Percentiles rank a stretch among this genome's conserved stretches.
Conservation (phyloP, 2,329 filamentous ascomycete genomes). For the Fusarium continuum region DNA sequence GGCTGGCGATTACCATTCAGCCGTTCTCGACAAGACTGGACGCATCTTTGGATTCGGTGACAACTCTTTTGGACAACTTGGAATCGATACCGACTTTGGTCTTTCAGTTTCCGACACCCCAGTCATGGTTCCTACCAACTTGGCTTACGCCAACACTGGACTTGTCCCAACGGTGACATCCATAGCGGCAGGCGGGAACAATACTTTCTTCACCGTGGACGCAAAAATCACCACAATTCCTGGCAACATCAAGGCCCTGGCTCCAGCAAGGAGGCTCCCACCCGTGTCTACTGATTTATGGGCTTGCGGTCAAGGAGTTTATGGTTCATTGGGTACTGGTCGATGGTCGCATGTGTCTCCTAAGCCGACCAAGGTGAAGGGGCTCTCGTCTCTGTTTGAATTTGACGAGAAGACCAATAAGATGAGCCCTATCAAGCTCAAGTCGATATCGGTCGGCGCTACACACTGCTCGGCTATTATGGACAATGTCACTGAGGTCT, state of each 20-base stretch:
- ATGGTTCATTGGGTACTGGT: conserved; percentile 83
- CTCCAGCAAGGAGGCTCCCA: conserved; percentile 48
- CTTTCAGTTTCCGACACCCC: conserved; percentile 74
- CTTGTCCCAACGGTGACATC: conserved; percentile 74
- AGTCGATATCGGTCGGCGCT: conserved; percentile 76
- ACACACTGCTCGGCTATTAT: conserved; percentile 86
- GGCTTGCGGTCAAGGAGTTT: conserved; percentile 87
- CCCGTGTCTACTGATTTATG: conserved; percentile 71
- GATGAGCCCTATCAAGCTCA: conserved; percentile 80
- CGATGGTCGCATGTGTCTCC: conserved; percentile 89
- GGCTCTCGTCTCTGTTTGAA: conserved; percentile 84
- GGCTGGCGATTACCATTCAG: conserved; percentile 85
- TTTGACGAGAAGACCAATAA: conserved; percentile 78
- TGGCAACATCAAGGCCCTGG: conserved; percentile 29
- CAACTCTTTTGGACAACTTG: conserved; percentile 90
- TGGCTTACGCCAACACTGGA: conserved; percentile 74
- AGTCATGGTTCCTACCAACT: conserved; percentile 72
- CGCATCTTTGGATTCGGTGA: conserved; percentile 89
- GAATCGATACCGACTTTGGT: conserved; percentile 74
- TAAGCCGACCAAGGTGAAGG: conserved; percentile 80
- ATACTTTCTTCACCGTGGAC: conserved; percentile 88
- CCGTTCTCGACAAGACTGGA: conserved; percentile 79
- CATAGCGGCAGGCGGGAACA: conserved; percentile 85
- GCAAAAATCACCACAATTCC: conserved; percentile 61
- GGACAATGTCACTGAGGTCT: conserved; percentile 78